Evolutionary conservation across 2,329 filamentous ascomycete genomes (phyloP), one percentile per base, ranked within the genome.

Genomic region (Aspergillus ochraceoroseus): DNA sequence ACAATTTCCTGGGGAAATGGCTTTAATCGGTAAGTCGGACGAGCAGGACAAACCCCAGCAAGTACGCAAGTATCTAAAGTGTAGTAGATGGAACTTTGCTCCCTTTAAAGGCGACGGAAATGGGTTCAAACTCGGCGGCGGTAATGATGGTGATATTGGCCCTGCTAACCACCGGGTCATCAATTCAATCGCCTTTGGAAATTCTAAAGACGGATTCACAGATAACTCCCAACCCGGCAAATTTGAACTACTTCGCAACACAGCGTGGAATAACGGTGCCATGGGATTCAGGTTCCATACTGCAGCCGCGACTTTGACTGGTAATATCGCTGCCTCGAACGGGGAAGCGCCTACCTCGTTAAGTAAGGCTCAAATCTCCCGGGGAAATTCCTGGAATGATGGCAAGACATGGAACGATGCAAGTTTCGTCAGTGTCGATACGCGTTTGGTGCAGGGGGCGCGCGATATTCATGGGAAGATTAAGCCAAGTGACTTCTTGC

Each of bases 41-140:
- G 9, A 6, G 4, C 12, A 12, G 11, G 28, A 13, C 5, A 5
- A 11, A 13, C 11, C 13, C 8, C 20, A 8, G 13, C 9, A n/a
- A 11, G 2, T 5, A 22, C 12, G 4, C 27, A 5, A 5, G 11
- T 17, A 11, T 12, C 39, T 9, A 40, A 7, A 25, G n/a, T n/a
- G n/a, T n/a, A n/a, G n/a, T 18, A 51, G 48, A 38, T 51, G 48
- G 48, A 34, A 17, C 12, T 51, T 51, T 38, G 32, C 37, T 7
- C 46, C 48, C 9, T 51, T 51, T 26, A 43, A 51, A 43, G 48
- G 48, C 8, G 48, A 51, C 34, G 48, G 48, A 15, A 51, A 51
- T 25, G 48, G 48, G n/a, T 51, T 42, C 35, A 51, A 51, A 7
- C 46, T 51, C 7, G 48, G 48, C 20, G 48, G 48, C 26, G 48